These are phyloP conservation scores for Cytospora schulzeri DNA, from an alignment of 2,329 filamentous ascomycete genomes.

Conservation along the genomic window DNA sequence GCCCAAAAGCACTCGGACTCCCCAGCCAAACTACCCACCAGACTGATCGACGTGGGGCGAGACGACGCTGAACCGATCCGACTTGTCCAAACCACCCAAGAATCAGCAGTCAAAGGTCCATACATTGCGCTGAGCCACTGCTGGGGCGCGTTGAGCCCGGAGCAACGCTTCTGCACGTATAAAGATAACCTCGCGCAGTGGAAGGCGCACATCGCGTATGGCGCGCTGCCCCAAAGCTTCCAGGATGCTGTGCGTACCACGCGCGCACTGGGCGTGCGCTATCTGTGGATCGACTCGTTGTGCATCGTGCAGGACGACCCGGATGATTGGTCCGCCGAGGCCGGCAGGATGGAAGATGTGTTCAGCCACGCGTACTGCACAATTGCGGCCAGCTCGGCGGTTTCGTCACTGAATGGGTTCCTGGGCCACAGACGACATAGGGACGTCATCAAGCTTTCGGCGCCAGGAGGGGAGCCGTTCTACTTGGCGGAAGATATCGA, in stretches of 20 bases:
- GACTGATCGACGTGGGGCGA: constrained; percentile 30
- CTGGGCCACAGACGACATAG: constrained; percentile 23
- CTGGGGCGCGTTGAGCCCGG: constrained; percentile 33
- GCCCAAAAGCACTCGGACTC: not conserved
- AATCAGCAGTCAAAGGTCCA: not conserved
- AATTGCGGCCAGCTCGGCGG: constrained; percentile 31
- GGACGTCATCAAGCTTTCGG: constrained; percentile 16
- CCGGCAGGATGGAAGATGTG: constrained; percentile 33
- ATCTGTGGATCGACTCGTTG: constrained; percentile 34
- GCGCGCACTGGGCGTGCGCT: constrained; percentile 12
- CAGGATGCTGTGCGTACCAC: constrained; percentile 27
- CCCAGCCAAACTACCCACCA: constrained; percentile 25
- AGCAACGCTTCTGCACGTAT: constrained; percentile 35
- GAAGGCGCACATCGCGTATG: not conserved
- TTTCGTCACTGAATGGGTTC: constrained; percentile 30
- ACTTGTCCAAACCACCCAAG: constrained; percentile 13
- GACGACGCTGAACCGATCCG: not conserved
- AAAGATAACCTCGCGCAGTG: constrained; percentile 5
- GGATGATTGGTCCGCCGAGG: constrained; percentile 30
- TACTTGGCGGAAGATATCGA: constrained; percentile 37
- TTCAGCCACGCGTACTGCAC: constrained; percentile 35
- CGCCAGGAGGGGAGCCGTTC: constrained; percentile 9
- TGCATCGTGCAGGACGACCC: constrained; percentile 29
- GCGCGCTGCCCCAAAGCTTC: constrained; percentile 24
- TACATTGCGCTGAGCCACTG: constrained; percentile 33